Percentiles rank a stretch among this genome's conserved stretches.
Evolutionary conservation across 78 protist genomes (phyloP).

Genomic region (Thecamonas trahens): DNA sequence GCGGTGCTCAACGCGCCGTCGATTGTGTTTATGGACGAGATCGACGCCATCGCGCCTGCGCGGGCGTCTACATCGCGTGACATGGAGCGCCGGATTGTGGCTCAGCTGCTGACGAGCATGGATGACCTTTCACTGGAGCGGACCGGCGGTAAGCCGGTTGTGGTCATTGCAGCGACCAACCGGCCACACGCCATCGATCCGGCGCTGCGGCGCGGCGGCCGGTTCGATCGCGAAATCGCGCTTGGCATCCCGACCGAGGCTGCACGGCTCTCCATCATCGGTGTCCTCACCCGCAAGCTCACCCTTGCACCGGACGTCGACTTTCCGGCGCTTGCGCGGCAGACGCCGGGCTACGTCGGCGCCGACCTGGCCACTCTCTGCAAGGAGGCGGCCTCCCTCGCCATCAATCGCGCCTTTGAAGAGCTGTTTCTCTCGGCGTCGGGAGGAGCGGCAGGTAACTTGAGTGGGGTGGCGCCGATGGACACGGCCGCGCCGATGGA

Average conservation of each 20-base stretch:
- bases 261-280: constrained; percentile 45
- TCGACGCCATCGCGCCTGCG: constrained; percentile 94
- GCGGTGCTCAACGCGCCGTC: constrained; percentile 77
- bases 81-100: constrained; percentile 96
- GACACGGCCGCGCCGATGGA: neutral
- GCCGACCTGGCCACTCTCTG: constrained; percentile 66
- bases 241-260: constrained; percentile 80
- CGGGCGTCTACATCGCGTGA: constrained; percentile 88
- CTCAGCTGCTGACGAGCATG: constrained; percentile 94
- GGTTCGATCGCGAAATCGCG: constrained; percentile 86
- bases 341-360: constrained; percentile 87
- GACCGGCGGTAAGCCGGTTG: constrained; percentile 32
- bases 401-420: constrained; percentile 66
- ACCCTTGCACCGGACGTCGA: constrained; percentile 38
- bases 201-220: constrained; percentile 90
- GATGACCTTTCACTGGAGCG: constrained; percentile 47
- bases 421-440: constrained; percentile 2
- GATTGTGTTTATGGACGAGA: constrained; percentile 93
- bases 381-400: constrained; percentile 79
- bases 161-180: constrained; percentile 87
- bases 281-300: constrained; percentile 34
- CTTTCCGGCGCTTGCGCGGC: constrained; percentile 40
- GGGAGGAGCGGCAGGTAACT: too few relatives aligned
- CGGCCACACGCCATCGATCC: constrained; percentile 90
- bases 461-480: neutral